Evolutionary conservation across 1,139 yeast species (phyloP).

Genomic region (Hemisphaericaspora xylanilytica): DNA sequence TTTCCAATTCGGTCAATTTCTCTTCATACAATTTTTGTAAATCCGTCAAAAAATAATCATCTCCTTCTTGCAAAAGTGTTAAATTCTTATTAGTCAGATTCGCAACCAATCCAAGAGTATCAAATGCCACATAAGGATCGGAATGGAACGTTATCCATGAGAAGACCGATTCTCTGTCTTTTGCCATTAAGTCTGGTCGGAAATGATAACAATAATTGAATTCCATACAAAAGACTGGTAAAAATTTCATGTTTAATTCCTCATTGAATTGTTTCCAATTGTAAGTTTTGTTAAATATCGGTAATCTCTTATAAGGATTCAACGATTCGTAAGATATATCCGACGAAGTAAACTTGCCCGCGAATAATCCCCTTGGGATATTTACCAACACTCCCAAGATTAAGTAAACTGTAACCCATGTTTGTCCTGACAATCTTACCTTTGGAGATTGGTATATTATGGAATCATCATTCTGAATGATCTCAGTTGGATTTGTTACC

Average conservation of each 20-base stretch:
- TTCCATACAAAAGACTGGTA: conserved; percentile 28
- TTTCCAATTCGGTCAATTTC: conserved; percentile 11
- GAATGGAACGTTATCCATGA: conserved; percentile 40
- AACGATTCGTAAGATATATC: conserved; percentile 28
- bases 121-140: conserved; percentile 23
- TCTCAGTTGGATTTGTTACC: conserved; percentile 21
- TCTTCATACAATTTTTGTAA: conserved; percentile 19
- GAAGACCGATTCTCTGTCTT: conserved; percentile 35
- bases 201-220: conserved; percentile 30
- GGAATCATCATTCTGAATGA: conserved; percentile 8
- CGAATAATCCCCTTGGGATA: conserved; percentile 22
- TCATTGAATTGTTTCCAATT: conserved; percentile 14
- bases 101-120: conserved; percentile 22
- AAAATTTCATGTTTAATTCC: conserved; percentile 20
- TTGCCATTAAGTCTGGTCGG: conserved; percentile 31
- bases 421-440: conserved; percentile 29
- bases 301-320: conserved; percentile 21
- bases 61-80: conserved; percentile 4
- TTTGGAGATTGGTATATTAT: conserved; percentile 16
- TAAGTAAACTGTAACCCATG: conserved; percentile 24
- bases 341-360: conserved; percentile 20
- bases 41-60: conserved; percentile 22
- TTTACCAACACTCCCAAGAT: conserved; percentile 27
- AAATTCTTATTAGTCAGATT: conserved; percentile 13
- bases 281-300: conserved; percentile 14